Conservation (phyloP, 2,329 filamentous ascomycete genomes). For the Myriosclerotinia duriaeana region DNA sequence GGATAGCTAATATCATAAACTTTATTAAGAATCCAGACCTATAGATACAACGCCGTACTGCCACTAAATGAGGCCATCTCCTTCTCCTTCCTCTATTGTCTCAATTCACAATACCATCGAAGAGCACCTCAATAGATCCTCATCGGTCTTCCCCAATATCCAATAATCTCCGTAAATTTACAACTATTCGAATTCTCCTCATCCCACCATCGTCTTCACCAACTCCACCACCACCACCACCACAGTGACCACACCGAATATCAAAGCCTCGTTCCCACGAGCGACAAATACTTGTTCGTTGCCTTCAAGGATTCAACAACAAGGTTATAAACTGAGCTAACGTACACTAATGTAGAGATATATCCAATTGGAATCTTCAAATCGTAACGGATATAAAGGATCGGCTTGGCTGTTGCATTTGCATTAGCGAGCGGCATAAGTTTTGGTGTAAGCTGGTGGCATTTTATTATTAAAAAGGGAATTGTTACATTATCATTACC, state of each 20-base stretch:
- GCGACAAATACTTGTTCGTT: constrained; percentile 1
- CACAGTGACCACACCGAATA: background rate
- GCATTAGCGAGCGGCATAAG: constrained; percentile 21
- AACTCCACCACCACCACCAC: background rate
- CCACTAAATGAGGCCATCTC: background rate
- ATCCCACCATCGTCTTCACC: background rate
- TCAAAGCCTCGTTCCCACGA: background rate
- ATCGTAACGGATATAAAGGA: constrained; percentile 14
- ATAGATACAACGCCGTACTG: background rate
- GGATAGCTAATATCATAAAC: background rate
- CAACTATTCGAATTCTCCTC: background rate
- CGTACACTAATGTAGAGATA: constrained; percentile 4
- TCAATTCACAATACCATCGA: background rate
- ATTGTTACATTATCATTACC: no score
- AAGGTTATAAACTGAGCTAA: background rate
- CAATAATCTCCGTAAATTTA: background rate
- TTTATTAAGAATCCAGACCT: background rate
- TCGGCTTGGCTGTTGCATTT: constrained; percentile 21
- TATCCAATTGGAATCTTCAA: constrained; percentile 12
- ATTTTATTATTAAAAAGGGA: background rate
- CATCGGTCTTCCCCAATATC: constrained; percentile 13
- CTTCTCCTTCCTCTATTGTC: background rate
- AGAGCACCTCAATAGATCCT: background rate
- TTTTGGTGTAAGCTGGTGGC: background rate
- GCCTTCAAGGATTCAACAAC: background rate